Base-by-base conservation (phyloP, 176 grass and related monocot genomes). In the Aegilops longissima region DNA sequence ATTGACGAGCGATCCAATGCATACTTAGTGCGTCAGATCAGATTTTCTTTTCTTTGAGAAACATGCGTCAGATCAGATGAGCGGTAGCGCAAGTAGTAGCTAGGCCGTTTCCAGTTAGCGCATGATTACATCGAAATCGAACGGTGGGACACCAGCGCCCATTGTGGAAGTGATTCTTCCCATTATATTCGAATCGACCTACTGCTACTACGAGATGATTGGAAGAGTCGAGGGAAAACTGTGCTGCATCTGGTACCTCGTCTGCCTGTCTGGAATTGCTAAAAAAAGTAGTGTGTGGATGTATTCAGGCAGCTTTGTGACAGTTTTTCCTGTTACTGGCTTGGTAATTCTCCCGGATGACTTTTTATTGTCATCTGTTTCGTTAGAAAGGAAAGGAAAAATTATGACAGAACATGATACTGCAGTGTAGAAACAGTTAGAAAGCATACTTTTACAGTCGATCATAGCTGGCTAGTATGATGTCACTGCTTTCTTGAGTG, bases 151-250 rank as follows among this genome's bases (percentile, higher is more conserved):
- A 71, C 18, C 35, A 51, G 66, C 64, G 79, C 73, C 79, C 73
- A 66, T 49, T 5, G 79, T 31, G 73, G 70, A 54, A 70, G 73
- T 33, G 80, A 83, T 90, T 73, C 16, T 73, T 80, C 59, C 73
- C 79, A 83, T 83, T 4, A 71, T 82, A 79, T 86, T 86, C 56
- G 40, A 35, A 35, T 29, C 49, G 49, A 39, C 34, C 13, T 29
- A 44, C 18, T 13, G 3, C 78, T 21, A 62, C 21, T 13, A 12
- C n/a, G 12, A 42, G 18, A 71, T 72, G 40, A 72, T 84, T 47
- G 80, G 35, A 89, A 85, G 34, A 27, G 31, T 79, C 79, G 79
- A 83, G 52, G 40, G 4, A 18, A 71, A 38, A 38, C 35, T 90
- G 52, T 64, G 16, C 17, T 1, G 54, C 30, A 47, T 25, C 76